A percentile compares a stretch with the other conserved stretches of the same genome.
phyloP scores from a whole-genome alignment of 2,329 filamentous ascomycete species.

The Penicillium expansum region DNA sequence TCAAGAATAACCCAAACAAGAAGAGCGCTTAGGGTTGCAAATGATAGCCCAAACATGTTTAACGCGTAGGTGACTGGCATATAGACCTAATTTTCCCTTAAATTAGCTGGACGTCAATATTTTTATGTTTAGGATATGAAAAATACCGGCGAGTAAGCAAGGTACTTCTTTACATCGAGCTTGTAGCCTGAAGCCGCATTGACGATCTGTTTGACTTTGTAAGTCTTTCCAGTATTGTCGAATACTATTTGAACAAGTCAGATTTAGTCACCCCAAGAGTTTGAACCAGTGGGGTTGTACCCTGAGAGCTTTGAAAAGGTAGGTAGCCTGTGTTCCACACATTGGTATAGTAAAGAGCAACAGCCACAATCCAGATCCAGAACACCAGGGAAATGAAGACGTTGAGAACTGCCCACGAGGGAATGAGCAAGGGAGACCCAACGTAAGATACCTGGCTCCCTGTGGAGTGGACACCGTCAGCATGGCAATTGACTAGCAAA shows the following conservation, averaged over 20 bases:
- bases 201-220: slow-evolving; percentile 63
- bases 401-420: slow-evolving; percentile 68
- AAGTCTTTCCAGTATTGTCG: slow-evolving; percentile 63
- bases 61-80: slow-evolving; percentile 29
- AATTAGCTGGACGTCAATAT: slow-evolving; percentile 42
- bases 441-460: slow-evolving; percentile 30
- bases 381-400: slow-evolving; percentile 62
- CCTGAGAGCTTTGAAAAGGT: slow-evolving; percentile 26
- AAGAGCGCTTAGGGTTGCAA: slow-evolving; percentile 60
- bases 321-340: slow-evolving; percentile 19
- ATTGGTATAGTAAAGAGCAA: slow-evolving; percentile 51
- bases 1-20: slow-evolving; percentile 28
- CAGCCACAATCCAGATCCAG: slow-evolving; percentile 59
- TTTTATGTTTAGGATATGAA: slow-evolving; percentile 45
- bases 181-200: slow-evolving; percentile 54
- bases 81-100: slow-evolving; percentile 15
- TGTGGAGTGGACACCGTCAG: not conserved
- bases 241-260: slow-evolving; percentile 48
- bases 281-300: slow-evolving; percentile 6
- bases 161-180: slow-evolving; percentile 61
- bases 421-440: slow-evolving; percentile 57
- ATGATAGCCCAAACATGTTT: slow-evolving; percentile 55
- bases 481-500: not conserved
- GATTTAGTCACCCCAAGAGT: not conserved
- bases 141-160: slow-evolving; percentile 62